Evolutionary conservation across 352 stramenopile species (phyloP), one percentile per base, ranked within the genome.

Genomic region (Peronosclerospora sorghi): DNA sequence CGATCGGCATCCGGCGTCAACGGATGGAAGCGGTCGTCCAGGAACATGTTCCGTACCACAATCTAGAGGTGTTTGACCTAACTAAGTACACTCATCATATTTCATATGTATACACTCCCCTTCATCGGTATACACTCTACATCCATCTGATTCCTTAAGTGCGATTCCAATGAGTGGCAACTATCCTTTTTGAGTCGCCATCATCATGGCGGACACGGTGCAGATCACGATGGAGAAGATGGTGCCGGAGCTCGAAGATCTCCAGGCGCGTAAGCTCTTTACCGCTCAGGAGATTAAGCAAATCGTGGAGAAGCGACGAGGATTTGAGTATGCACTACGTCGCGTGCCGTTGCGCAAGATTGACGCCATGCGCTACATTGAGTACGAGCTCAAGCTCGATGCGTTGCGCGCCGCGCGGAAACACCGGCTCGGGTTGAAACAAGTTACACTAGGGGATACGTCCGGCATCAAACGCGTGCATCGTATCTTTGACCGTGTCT

Each of bases 161-260:
- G 21, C 21, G 21, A 26, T 26, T 26, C 21, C 21, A 6, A 26
- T 3, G 21, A n/a, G n/a, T n/a, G n/a, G n/a, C n/a, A n/a, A n/a
- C n/a, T n/a, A n/a, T n/a, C n/a, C n/a, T n/a, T n/a, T n/a, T n/a
- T n/a, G n/a, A n/a, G n/a, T n/a, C n/a, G n/a, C n/a, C n/a, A n/a
- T n/a, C n/a, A n/a, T n/a, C 4, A 97, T 97, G 88, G 88, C 87
- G 59, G 88, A 97, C 65, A 87, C 69, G 41, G 87, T 97, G 54
- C 86, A 96, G 62, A 76, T 94, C 45, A 59, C 86, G 49, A 91
- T 97, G 77, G 88, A 97, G 66, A 83, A 89, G 52, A 96, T 96
- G 84, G 83, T 97, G 51, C 81, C 84, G 40, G 88, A 96, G 63
- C 86, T 97, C 41, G 87, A 97, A 62, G 88, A 96, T 41, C 69